Conservation (phyloP, 2,329 filamentous ascomycete species). For the Calonectria honghensis region DNA sequence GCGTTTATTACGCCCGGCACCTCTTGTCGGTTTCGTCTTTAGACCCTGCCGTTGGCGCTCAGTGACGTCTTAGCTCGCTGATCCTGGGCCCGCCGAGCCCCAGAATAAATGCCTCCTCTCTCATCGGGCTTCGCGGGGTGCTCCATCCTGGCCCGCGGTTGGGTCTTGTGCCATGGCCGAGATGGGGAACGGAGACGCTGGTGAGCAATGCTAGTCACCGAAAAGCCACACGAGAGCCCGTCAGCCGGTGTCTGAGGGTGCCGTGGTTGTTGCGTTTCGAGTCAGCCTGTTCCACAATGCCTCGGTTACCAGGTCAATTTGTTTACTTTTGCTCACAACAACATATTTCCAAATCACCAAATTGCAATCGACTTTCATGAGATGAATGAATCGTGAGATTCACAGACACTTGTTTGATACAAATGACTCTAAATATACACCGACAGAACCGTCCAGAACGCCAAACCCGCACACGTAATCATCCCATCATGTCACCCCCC, state of each 20-base stretch:
- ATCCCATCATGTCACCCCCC: background rate
- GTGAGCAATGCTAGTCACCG: conserved; percentile 8
- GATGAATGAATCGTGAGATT: conserved; percentile 13
- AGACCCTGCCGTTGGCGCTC: conserved; percentile 39
- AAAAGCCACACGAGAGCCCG: background rate
- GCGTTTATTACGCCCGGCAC: conserved; percentile 31
- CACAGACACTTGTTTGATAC: conserved; percentile 22
- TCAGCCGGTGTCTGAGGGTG: background rate
- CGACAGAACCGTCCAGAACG: conserved; percentile 46
- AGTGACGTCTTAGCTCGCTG: conserved; percentile 38
- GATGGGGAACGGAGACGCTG: conserved; percentile 6
- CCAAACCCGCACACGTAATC: conserved; percentile 40
- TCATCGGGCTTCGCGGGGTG: conserved; percentile 30
- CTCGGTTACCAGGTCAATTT: background rate
- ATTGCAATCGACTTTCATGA: background rate
- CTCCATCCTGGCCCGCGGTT: conserved; percentile 8
- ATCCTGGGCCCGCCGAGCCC: conserved; percentile 11
- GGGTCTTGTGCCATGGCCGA: conserved; percentile 13
- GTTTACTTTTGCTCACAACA: background rate
- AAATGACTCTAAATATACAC: conserved; percentile 45
- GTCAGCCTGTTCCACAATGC: conserved; percentile 2
- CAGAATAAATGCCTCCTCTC: conserved; percentile 40
- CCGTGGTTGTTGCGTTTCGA: background rate
- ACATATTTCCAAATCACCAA: conserved; percentile 34
- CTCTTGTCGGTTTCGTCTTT: conserved; percentile 10